These are phyloP conservation scores for Grigorovia humatica DNA, from an alignment of 805 yeast genomes.

Conservation along the genomic window DNA sequence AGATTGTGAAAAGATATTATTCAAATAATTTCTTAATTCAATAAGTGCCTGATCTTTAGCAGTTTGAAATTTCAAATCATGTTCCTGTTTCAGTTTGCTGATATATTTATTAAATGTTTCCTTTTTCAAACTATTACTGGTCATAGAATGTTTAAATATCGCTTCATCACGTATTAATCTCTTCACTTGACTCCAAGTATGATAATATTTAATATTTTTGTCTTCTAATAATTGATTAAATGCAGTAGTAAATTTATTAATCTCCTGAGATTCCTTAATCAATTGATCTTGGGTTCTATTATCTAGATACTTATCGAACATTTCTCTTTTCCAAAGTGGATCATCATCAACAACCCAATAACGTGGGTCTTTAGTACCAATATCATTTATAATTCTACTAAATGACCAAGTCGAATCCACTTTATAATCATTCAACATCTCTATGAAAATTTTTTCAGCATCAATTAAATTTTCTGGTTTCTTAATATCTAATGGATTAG, in stretches of 20 bases:
- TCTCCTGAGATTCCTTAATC: slow-evolving; percentile 40
- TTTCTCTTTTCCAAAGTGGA: slow-evolving; percentile 45
- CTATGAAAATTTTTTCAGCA: slow-evolving; percentile 37
- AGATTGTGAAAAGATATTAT: slow-evolving; percentile 2
- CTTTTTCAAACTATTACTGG: slow-evolving; percentile 47
- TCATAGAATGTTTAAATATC: slow-evolving; percentile 48
- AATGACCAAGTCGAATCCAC: slow-evolving; percentile 76
- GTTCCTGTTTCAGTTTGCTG: slow-evolving; percentile 1
- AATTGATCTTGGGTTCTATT: slow-evolving; percentile 42
- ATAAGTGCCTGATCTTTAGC: slow-evolving; percentile 39
- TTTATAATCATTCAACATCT: slow-evolving; percentile 41
- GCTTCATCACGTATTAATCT: slow-evolving; percentile 53
- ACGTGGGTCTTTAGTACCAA: slow-evolving; percentile 45
- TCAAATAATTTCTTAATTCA: slow-evolving; percentile 45
- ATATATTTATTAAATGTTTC: slow-evolving; percentile 45
- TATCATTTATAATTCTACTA: slow-evolving; percentile 44
- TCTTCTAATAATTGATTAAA: slow-evolving; percentile 38
- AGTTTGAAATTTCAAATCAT: slow-evolving; percentile 27
- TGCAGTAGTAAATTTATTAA: slow-evolving; percentile 46
- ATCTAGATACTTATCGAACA: slow-evolving; percentile 57
- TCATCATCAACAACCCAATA: slow-evolving; percentile 55
- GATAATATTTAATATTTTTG: slow-evolving; percentile 40
- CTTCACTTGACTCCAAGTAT: slow-evolving; percentile 56
- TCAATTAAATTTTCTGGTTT: slow-evolving; percentile 13
- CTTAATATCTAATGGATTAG: not conserved